Base-by-base conservation (phyloP, 1,139 yeast species). In the Kurtzmaniella quercitrusa region DNA sequence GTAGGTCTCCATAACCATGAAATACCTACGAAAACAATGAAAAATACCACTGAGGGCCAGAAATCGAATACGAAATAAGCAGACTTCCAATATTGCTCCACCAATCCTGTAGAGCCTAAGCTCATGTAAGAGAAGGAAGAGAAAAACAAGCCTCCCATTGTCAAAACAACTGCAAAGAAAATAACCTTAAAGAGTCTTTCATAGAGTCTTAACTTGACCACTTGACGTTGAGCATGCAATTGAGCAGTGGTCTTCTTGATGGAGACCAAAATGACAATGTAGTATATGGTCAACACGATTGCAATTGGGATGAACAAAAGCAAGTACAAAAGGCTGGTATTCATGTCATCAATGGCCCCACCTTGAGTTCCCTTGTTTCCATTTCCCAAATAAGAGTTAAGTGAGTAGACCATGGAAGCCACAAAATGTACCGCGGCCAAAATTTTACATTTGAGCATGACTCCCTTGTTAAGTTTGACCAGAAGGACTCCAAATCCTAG, bases 1-100 rank as follows among this genome's bases (percentile, higher is more conserved):
- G 98, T 91, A 41, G 98, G 98, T 65, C 98, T 82, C 98, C 98
- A 94, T 51, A 93, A 79, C 73, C 90, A 82, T 11, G 96, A 88
- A 53, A 94, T 75, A 7, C 91, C 81, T 59, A 86, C 77, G 62
- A 93, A 91, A 40, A 91, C 91, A 40, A 83, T 65, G 59, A 86
- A 89, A 66, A 89, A 94, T 14, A 91, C 85, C 39, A 89, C 77
- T 48, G 95, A 83, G 34, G 97, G 95, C 96, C 98, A 90, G 67
- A 95, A 94, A 55, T 93, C 97, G 42, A 85, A 77, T 46, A 90
- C 65, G 59, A 94, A 90, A 72, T 87, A 91, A 51, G 95, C 81
- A 34, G 89, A 79, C 65, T 90, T 88, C 98, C 98, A 94, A 62
- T 88, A 86, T 54, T 80, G 81, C 57, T 91, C 96, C 51, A 93